These are phyloP conservation scores for Thinopyrum elongatum DNA, from an alignment of 176 grass and related monocot genomes.

Conservation along the genomic window DNA sequence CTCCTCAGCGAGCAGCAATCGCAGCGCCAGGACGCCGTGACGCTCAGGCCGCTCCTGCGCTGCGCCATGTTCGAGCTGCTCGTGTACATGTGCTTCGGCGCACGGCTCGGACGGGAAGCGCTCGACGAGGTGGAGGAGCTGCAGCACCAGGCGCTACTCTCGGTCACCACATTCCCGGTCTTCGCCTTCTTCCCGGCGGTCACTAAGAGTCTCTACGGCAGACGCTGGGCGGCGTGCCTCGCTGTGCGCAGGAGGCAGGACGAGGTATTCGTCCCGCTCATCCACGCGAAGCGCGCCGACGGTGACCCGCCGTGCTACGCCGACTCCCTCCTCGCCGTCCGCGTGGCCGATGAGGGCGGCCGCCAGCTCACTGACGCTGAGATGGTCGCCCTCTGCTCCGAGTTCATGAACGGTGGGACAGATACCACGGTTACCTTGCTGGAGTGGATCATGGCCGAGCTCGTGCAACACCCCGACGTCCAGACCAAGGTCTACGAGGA, in stretches of 20 bases:
- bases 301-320: conserved; percentile 29
- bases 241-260: conserved; percentile 25
- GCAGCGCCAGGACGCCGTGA: background rate
- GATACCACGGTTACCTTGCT: background rate
- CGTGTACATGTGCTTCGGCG: conserved; percentile 62
- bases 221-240: conserved; percentile 27
- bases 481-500: background rate
- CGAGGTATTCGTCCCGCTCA: conserved; percentile 38
- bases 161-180: background rate
- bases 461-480: background rate
- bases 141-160: background rate
- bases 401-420: background rate
- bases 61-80: conserved; percentile 12
- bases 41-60: conserved; percentile 33
- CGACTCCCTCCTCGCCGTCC: conserved; percentile 32
- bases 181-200: conserved; percentile 30
- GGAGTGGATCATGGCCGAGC: background rate
- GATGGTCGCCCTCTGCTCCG: background rate
- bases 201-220: conserved; percentile 48
- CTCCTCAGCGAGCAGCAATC: background rate
- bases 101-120: conserved; percentile 5
- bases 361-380: background rate
- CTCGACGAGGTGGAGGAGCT: conserved; percentile 38
- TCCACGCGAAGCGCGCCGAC: background rate
- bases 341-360: background rate